Evolutionary conservation across 2,329 filamentous ascomycete genomes (phyloP), one percentile per base, ranked within the genome.

Genomic region (Ophiostoma ulmi): DNA sequence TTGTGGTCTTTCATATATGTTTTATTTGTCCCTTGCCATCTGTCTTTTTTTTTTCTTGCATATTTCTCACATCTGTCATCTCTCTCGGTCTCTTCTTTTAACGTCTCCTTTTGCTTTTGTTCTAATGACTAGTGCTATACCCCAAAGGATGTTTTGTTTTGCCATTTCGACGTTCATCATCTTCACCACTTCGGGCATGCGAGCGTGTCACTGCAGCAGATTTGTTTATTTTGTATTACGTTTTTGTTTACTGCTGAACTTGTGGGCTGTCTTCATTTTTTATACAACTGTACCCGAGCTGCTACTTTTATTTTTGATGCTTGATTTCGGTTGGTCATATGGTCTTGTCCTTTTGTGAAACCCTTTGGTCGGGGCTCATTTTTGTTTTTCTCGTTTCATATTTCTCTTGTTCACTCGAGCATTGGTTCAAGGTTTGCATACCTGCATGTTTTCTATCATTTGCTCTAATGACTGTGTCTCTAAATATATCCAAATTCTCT

Each of bases 61-160:
- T 55, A 41, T 72, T 38, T 65, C 22, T 70, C 52, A 22, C 31
- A 1, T 39, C 6, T 39, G 10, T 39, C 38, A 13, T 39, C 38
- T 2, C 11, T 11, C 11, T 13, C 11, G 10, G 31, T 67, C 44
- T 55, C 8, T 61, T 36, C 67, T 70, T 68, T 70, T 52, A 39
- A 66, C 44, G 72, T 71, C 73, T 70, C 71, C 61, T 48, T 70
- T 68, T 72, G 39, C 35, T 13, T 36, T 65, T 39, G 13, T 26
- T 63, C 20, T 65, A 65, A 65, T 65, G 63, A 64, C 35, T 22
- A 39, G 63, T 65, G 65, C 14, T 44, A 67, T 67, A 67, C 65
- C 65, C 61, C 63, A 39, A 67, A 11, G 38, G 38, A 35, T 48
- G 3, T 39, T 67, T 31, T 31, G n/a, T 26, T 69, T 68, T 67